phyloP scores from a whole-genome alignment of 2,329 filamentous ascomycete genomes.

The Leptodontidium sp. region DNA sequence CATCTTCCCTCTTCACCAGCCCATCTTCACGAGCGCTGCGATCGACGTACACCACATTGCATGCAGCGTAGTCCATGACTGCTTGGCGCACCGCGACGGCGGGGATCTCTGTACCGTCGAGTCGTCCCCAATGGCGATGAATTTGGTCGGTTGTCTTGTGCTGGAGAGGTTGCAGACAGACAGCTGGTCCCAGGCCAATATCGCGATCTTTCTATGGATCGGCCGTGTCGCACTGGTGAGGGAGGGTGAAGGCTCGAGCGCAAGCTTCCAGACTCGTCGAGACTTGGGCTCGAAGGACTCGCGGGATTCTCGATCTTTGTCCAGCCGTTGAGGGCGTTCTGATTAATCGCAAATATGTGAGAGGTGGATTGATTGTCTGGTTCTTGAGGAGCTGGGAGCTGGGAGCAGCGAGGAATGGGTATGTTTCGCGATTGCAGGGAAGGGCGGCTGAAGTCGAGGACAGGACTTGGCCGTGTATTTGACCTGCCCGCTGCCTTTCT shows the following conservation, averaged over 20 bases:
- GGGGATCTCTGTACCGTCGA: slow-evolving; percentile 33
- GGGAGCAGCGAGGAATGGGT: slow-evolving; percentile 27
- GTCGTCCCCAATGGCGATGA: slow-evolving; percentile 36
- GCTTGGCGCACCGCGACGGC: slow-evolving; percentile 43
- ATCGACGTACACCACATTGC: slow-evolving; percentile 55
- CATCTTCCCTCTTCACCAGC: slow-evolving; percentile 47
- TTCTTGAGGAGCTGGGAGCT: slow-evolving; percentile 19
- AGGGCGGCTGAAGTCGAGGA: slow-evolving; percentile 27
- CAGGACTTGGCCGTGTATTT: slow-evolving; percentile 16
- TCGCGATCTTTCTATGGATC: slow-evolving; percentile 30
- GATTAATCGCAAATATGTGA: slow-evolving; percentile 20
- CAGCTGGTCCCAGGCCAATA: slow-evolving; percentile 20
- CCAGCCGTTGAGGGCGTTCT: slow-evolving; percentile 17
- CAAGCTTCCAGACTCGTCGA: slow-evolving; percentile 38
- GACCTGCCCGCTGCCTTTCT: not conserved
- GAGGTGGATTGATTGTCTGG: slow-evolving; percentile 20
- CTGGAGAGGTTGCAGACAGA: slow-evolving; percentile 16
- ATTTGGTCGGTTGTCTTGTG: slow-evolving; percentile 20
- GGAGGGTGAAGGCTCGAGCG: slow-evolving; percentile 36
- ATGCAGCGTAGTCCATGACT: slow-evolving; percentile 53
- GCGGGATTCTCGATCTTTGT: slow-evolving; percentile 11
- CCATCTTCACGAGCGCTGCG: slow-evolving; percentile 49
- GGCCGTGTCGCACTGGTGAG: slow-evolving; percentile 35
- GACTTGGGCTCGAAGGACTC: slow-evolving; percentile 31
- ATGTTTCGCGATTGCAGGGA: slow-evolving; percentile 38